Conservation (phyloP, 257 asterid species). For the Nemophila menziesii region DNA sequence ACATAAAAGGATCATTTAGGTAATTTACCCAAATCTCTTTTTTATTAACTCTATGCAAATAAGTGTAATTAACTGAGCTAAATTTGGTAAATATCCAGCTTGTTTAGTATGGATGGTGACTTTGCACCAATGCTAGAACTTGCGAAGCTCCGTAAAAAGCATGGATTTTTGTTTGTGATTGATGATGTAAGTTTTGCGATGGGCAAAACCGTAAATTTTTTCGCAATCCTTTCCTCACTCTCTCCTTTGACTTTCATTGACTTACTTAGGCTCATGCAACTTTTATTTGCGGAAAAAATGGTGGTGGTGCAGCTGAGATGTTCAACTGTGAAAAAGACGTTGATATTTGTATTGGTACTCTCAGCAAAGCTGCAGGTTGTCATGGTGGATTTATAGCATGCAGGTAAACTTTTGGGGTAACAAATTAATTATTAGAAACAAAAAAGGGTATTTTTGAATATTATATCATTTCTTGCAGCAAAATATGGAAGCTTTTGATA, state of each 20-base stretch:
- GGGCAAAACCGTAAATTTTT: slow-evolving; percentile 2
- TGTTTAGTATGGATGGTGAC: slow-evolving; percentile 99
- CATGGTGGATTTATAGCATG: slow-evolving; percentile 97
- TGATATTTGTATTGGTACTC: slow-evolving; percentile 84
- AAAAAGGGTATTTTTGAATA: too few relatives aligned
- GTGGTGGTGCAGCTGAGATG: slow-evolving; percentile 94
- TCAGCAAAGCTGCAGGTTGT: slow-evolving; percentile 98
- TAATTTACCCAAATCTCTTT: too few relatives aligned
- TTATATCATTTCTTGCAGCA: slow-evolving; percentile 54
- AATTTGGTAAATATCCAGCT: slow-evolving; percentile 33
- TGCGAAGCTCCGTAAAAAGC: slow-evolving; percentile 76
- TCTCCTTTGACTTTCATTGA: slow-evolving; percentile 2
- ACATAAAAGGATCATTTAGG: slow-evolving; percentile 2
- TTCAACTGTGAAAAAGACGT: slow-evolving; percentile 69
- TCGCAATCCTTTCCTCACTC: not conserved
- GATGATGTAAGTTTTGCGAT: slow-evolving; percentile 68
- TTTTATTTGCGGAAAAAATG: slow-evolving; percentile 76
- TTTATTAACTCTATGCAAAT: not conserved
- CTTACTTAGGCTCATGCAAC: slow-evolving; percentile 81
- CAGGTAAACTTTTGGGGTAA: slow-evolving; percentile 50
- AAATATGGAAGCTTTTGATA: slow-evolving; percentile 85
- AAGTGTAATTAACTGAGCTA: not conserved
- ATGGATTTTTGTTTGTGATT: slow-evolving; percentile 80
- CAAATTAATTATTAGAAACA: too few relatives aligned
- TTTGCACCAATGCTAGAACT: slow-evolving; percentile 86